Conservation (phyloP, 805 yeast species). For the Wickerhamomyces mucosus region DNA sequence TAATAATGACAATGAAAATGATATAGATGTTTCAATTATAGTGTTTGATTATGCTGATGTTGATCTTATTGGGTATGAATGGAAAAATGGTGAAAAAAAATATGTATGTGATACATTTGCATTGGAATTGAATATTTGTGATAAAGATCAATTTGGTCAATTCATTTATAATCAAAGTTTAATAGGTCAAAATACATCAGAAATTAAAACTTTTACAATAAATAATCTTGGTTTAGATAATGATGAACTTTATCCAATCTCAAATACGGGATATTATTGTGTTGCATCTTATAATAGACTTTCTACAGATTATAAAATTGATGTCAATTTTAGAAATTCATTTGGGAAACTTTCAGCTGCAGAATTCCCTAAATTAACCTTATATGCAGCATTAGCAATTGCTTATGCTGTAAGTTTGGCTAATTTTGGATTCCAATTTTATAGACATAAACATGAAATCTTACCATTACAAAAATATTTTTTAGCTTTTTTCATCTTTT, state of each 20-base stretch:
- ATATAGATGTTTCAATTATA: slow-evolving; percentile 51
- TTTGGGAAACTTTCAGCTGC: slow-evolving; percentile 85
- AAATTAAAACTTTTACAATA: slow-evolving; percentile 48
- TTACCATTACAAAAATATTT: slow-evolving; percentile 86
- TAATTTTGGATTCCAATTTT: slow-evolving; percentile 78
- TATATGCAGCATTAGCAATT: slow-evolving; percentile 78
- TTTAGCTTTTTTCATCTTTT: slow-evolving; percentile 73
- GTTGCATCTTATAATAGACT: slow-evolving; percentile 52
- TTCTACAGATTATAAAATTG: slow-evolving; percentile 40
- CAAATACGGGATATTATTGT: slow-evolving; percentile 86
- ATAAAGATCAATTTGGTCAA: slow-evolving; percentile 40
- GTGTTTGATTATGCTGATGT: slow-evolving; percentile 81
- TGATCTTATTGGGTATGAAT: slow-evolving; percentile 48
- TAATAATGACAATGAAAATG: slow-evolving; percentile 22
- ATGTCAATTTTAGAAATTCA: slow-evolving; percentile 82
- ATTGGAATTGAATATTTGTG: slow-evolving; percentile 47
- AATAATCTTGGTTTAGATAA: slow-evolving; percentile 50
- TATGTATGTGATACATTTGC: slow-evolving; percentile 74
- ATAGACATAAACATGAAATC: slow-evolving; percentile 77
- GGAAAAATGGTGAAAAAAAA: slow-evolving; percentile 34
- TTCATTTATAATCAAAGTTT: slow-evolving; percentile 45
- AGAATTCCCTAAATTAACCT: slow-evolving; percentile 84
- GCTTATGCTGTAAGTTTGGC: slow-evolving; percentile 74
- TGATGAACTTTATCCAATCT: slow-evolving; percentile 52
- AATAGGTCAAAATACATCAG: slow-evolving; percentile 35